Evolutionary conservation across 352 stramenopile species (phyloP).

Genomic region (Phytopythium mirpurense): DNA sequence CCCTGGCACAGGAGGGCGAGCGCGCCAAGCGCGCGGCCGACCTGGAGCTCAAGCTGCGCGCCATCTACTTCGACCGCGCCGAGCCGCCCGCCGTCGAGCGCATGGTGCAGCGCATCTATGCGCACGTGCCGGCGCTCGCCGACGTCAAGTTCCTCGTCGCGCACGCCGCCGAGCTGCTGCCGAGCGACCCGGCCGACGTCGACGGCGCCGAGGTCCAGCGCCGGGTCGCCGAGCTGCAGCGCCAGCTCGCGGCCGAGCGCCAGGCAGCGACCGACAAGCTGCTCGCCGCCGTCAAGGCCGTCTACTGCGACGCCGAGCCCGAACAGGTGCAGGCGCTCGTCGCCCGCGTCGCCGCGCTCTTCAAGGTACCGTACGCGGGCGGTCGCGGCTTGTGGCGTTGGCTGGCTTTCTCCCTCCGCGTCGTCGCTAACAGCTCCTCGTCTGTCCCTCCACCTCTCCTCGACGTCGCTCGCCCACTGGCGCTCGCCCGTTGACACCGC

Average conservation of each 20-base stretch:
- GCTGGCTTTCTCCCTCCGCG: no score
- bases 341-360: constrained; percentile 47
- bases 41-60: constrained; percentile 87
- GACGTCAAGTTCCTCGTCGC: constrained; percentile 85
- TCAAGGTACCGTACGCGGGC: no score
- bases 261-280: constrained; percentile 66
- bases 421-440: neutral
- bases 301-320: constrained; percentile 83
- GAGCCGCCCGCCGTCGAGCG: constrained; percentile 69
- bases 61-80: constrained; percentile 88
- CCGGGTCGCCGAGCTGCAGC: constrained; percentile 55
- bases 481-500: neutral
- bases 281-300: constrained; percentile 34
- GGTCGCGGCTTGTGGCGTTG: no score
- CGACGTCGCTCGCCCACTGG: neutral
- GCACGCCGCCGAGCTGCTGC: constrained; percentile 67
- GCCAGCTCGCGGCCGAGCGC: constrained; percentile 59
- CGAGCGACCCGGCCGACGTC: constrained; percentile 52
- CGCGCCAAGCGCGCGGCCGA: constrained; percentile 79
- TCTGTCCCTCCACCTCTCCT: constrained; percentile 3
- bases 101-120: constrained; percentile 83
- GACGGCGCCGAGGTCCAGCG: constrained; percentile 50
- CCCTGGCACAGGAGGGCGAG: constrained; percentile 38
- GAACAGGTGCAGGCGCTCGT: constrained; percentile 56
- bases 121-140: constrained; percentile 52